Percentiles rank a stretch among this genome's conserved stretches.
These are phyloP conservation scores for Neurospora sp. DNA, from an alignment of 495 filamentous ascomycete genomes.

Conservation along the genomic window DNA sequence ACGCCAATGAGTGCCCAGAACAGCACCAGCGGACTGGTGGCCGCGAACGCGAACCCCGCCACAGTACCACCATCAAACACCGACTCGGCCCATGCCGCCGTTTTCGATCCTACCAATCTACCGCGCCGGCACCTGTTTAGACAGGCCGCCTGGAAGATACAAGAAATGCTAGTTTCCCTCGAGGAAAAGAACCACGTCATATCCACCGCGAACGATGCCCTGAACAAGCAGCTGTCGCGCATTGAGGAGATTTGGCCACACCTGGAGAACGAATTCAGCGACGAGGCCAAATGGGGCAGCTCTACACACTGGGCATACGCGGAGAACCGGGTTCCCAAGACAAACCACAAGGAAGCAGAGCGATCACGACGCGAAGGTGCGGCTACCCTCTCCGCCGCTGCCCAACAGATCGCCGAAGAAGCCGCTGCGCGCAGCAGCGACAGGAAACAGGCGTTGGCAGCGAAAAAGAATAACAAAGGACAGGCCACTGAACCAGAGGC, in stretches of 20 bases:
- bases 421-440: conserved; percentile 69
- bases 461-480: conserved; percentile 57
- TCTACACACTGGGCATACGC: conserved; percentile 91
- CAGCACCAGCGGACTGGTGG: conserved; percentile 27
- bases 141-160: conserved; percentile 45
- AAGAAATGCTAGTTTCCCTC: conserved; percentile 70
- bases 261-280: conserved; percentile 82
- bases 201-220: conserved; percentile 74
- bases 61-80: conserved; percentile 23
- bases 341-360: conserved; percentile 48
- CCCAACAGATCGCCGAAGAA: conserved; percentile 66
- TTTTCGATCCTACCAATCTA: conserved; percentile 40
- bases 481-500: conserved; percentile 41
- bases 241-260: conserved; percentile 76
- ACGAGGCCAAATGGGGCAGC: conserved; percentile 86
- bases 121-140: conserved; percentile 59
- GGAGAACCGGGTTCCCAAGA: conserved; percentile 64
- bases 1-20: conserved; percentile 35
- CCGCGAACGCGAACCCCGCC: conserved; percentile 14
- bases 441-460: conserved; percentile 66
- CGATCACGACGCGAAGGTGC: conserved; percentile 68
- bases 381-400: conserved; percentile 55
- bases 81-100: conserved; percentile 26
- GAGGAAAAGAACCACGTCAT: conserved; percentile 98
- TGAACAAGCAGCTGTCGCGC: conserved; percentile 74